A percentile compares a stretch with the other conserved stretches of the same genome.
These are phyloP conservation scores for Lodderomyces margitis DNA, from an alignment of 1,139 yeast genomes.

Conservation along the genomic window DNA sequence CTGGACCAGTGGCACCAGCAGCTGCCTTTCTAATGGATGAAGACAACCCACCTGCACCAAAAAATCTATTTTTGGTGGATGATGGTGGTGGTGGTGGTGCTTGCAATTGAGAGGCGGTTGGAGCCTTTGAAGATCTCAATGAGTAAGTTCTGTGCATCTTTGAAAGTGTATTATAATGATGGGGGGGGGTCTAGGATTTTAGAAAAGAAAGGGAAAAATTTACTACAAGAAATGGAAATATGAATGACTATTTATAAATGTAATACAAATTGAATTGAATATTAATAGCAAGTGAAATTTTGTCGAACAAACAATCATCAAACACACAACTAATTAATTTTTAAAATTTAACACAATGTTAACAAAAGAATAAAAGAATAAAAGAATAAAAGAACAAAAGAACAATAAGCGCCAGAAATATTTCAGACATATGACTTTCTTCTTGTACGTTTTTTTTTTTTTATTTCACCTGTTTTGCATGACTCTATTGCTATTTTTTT, in stretches of 20 bases:
- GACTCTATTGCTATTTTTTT: neutral
- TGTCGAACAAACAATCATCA: neutral
- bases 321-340: no score
- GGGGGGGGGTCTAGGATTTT: neutral
- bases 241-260: no score
- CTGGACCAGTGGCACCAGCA: constrained; percentile 95
- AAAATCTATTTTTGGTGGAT: constrained; percentile 73
- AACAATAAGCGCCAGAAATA: neutral
- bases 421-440: neutral
- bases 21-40: constrained; percentile 80
- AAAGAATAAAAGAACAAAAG: neutral
- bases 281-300: neutral
- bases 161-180: no score
- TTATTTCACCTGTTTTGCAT: no score
- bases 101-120: constrained; percentile 93
- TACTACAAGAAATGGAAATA: neutral
- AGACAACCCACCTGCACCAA: constrained; percentile 86
- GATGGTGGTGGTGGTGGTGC: constrained; percentile 92
- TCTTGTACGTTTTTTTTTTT: no score
- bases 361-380: no score
- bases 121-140: constrained; percentile 91
- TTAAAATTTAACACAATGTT: no score
- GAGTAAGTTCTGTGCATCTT: constrained; percentile 98
- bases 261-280: neutral
- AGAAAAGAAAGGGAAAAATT: neutral